Conservation (phyloP, 2,329 filamentous ascomycete species). For the Trichoderma sp. region DNA sequence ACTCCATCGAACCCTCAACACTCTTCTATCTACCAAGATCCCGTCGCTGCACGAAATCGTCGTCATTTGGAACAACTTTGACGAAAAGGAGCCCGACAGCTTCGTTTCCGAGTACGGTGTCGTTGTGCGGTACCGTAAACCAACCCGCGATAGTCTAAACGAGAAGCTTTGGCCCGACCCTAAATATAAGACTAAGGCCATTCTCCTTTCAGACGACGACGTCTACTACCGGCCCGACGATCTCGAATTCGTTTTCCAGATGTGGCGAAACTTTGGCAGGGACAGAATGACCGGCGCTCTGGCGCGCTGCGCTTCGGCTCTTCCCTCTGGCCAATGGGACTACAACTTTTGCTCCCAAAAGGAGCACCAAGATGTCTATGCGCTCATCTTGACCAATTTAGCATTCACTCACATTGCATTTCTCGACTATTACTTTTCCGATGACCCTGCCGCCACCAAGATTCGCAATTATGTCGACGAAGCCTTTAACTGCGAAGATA, state of each 20-base stretch:
- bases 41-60: conserved; percentile 43
- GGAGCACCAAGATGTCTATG: conserved; percentile 35
- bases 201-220: conserved; percentile 44
- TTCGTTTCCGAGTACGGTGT: conserved; percentile 36
- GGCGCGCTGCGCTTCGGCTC: conserved; percentile 36
- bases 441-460: conserved; percentile 32
- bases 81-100: conserved; percentile 32
- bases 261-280: conserved; percentile 42
- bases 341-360: conserved; percentile 38
- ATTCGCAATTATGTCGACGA: conserved; percentile 42
- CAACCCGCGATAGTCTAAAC: conserved; percentile 40
- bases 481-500: conserved; percentile 44
- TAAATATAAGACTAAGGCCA: conserved; percentile 39
- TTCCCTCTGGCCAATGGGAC: conserved; percentile 32
- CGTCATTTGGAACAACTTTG: conserved; percentile 42
- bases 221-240: conserved; percentile 42
- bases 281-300: conserved; percentile 39
- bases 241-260: conserved; percentile 44
- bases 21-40: conserved; percentile 33
- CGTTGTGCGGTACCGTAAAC: conserved; percentile 37
- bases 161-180: conserved; percentile 41
- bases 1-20: conserved; percentile 35
- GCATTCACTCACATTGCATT: conserved; percentile 42
- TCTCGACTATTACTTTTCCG: conserved; percentile 42
- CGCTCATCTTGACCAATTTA: conserved; percentile 41